Conservation (phyloP, 495 filamentous ascomycete genomes). For the Neurospora sp. region DNA sequence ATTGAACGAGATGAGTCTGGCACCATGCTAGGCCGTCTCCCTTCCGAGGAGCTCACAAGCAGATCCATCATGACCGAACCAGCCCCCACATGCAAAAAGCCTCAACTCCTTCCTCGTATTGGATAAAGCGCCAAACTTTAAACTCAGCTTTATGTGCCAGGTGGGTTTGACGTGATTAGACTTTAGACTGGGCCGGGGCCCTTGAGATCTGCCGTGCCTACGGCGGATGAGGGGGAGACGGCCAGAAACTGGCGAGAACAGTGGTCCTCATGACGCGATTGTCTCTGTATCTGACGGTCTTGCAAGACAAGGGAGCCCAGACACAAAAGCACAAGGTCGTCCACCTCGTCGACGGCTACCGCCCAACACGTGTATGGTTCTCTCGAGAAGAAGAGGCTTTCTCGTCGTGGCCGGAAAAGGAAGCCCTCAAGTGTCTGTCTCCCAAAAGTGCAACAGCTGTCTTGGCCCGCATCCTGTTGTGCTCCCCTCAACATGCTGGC, state of each 20-base stretch:
- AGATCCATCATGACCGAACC: neutral
- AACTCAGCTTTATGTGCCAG: neutral
- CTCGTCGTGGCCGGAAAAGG: neutral
- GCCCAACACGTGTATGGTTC: neutral
- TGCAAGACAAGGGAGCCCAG: neutral
- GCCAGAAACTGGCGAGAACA: neutral
- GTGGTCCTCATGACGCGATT: neutral
- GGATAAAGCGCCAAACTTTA: neutral
- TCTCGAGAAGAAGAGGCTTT: neutral
- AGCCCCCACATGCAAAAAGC: neutral
- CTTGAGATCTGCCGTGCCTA: neutral
- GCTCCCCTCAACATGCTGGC: constrained; percentile 2
- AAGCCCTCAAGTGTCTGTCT: neutral
- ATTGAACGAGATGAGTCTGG: neutral
- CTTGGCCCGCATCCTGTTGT: constrained; percentile 1
- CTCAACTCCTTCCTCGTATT: neutral
- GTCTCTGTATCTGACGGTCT: neutral
- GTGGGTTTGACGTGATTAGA: neutral
- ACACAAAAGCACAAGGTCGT: neutral
- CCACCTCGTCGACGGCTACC: neutral
- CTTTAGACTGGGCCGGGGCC: neutral
- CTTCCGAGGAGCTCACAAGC: neutral
- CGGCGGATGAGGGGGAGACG: neutral
- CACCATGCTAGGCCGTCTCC: neutral
- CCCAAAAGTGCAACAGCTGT: constrained; percentile 5